phyloP scores from a whole-genome alignment of 805 yeast genomes.

The Candida schatavii region DNA sequence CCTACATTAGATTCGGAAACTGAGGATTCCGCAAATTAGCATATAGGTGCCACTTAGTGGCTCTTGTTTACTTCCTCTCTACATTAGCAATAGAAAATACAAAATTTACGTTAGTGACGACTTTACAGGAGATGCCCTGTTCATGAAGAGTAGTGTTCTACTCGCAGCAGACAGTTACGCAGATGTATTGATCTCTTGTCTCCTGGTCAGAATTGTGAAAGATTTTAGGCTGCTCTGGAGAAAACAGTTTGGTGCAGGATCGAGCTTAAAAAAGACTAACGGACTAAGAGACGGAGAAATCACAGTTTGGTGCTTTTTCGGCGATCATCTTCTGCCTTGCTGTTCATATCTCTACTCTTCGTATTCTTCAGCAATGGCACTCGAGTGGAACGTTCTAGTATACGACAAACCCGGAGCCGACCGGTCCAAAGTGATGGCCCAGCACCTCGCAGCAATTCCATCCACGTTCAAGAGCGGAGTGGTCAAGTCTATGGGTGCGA shows the following conservation, averaged over 20 bases:
- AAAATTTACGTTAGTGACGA: background rate
- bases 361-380: constrained; percentile 16
- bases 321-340: no score
- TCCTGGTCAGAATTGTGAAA: no score
- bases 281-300: no score
- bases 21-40: background rate
- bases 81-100: background rate
- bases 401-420: constrained; percentile 67
- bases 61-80: background rate
- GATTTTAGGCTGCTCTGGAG: no score
- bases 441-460: constrained; percentile 40
- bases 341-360: no score
- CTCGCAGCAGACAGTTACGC: no score
- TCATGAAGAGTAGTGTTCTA: no score
- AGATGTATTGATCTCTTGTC: no score
- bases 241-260: no score
- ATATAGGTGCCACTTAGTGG: background rate
- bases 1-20: background rate
- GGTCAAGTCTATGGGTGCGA: constrained; percentile 43
- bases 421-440: constrained; percentile 49
- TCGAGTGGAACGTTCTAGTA: constrained; percentile 67
- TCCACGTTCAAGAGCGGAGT: constrained; percentile 32
- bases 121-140: no score
- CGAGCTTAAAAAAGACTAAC: no score
- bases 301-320: no score